Evolutionary conservation across 805 yeast genomes (phyloP), one percentile per base, ranked within the genome.

Genomic region (Metschnikowia henanensis): DNA sequence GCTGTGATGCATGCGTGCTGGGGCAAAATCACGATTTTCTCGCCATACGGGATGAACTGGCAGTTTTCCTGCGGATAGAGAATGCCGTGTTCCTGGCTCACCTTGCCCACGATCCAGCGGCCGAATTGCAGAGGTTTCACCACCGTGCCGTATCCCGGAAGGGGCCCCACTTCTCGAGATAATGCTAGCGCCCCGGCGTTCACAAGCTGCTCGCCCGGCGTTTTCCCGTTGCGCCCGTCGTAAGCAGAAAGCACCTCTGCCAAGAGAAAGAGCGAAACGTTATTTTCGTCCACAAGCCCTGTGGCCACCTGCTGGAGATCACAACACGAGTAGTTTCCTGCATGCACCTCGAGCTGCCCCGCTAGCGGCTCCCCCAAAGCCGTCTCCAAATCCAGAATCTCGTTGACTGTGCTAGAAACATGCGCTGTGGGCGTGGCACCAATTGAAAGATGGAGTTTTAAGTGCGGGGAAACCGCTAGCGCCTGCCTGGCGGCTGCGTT

Each of bases 361-460:
- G 46, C 43, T 17, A 70, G 45, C 5, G 56, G 47, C 3, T 57
- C 57, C 6, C 52, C 51, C 51, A 52, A 52, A 30, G 19, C 54
- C 41, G 44, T 21, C 9, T 34, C 48, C 35, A 65, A 35, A 26
- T 60, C 66, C 8, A 43, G 48, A 12, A 34, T 23, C n/a, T 43
- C 30, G 1, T 57, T 42, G 41, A 67, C 47, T 8, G 46, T 28
- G 46, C 65, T 65, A 20, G 81, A 68, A 0, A 87, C 77, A 56
- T 83, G 87, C 5, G 86, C 80, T 0, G 92, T 86, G 35, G 94
- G 94, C 0, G 95, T 84, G 1, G 94, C 90, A 18, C 95, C 95
- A 19, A 85, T 86, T 0, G 92, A 84, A 2, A 86, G 64, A 6
- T 69, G 70, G 22, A 84, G 62, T 16, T 65, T 52, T 30, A 68